These are phyloP conservation scores for Teunomyces aglyptinius DNA, from an alignment of 805 yeast species.

Conservation along the genomic window DNA sequence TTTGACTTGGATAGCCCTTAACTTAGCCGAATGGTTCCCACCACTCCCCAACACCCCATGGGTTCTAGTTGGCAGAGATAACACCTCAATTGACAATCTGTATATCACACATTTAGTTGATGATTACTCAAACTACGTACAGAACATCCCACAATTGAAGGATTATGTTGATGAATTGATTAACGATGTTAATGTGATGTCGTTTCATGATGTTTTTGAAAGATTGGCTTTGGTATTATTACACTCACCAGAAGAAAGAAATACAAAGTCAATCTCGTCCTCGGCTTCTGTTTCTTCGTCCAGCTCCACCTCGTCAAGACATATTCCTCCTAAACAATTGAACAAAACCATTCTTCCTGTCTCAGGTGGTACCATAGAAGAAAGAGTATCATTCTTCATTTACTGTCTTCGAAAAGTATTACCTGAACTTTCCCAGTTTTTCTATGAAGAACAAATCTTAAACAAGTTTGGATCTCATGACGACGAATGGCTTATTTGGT, in stretches of 20 bases:
- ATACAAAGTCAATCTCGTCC: background rate
- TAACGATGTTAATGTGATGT: conserved; percentile 36
- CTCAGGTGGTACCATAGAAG: conserved; percentile 64
- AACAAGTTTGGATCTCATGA: conserved; percentile 56
- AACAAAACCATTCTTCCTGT: conserved; percentile 43
- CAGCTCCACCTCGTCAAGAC: background rate
- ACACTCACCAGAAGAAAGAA: conserved; percentile 60
- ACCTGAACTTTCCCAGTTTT: conserved; percentile 74
- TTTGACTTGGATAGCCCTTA: conserved; percentile 83
- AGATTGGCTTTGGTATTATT: conserved; percentile 70
- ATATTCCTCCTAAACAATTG: conserved; percentile 17
- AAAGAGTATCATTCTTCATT: conserved; percentile 65
- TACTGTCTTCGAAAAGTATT: conserved; percentile 57
- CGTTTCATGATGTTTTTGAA: conserved; percentile 71
- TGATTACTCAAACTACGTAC: conserved; percentile 40
- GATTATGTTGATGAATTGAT: conserved; percentile 20
- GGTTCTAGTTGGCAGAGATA: conserved; percentile 56
- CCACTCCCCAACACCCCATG: conserved; percentile 53
- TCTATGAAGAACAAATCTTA: conserved; percentile 77
- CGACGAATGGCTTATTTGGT: conserved; percentile 92
- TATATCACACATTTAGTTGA: conserved; percentile 32
- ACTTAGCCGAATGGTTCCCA: conserved; percentile 87
- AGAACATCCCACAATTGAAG: conserved; percentile 25
- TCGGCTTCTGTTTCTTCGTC: conserved; percentile 1
- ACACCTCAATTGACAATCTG: conserved; percentile 21